Evolutionary conservation across 306 rosid species (phyloP), one percentile per base, ranked within the genome.

Genomic region (Quercus robur): DNA sequence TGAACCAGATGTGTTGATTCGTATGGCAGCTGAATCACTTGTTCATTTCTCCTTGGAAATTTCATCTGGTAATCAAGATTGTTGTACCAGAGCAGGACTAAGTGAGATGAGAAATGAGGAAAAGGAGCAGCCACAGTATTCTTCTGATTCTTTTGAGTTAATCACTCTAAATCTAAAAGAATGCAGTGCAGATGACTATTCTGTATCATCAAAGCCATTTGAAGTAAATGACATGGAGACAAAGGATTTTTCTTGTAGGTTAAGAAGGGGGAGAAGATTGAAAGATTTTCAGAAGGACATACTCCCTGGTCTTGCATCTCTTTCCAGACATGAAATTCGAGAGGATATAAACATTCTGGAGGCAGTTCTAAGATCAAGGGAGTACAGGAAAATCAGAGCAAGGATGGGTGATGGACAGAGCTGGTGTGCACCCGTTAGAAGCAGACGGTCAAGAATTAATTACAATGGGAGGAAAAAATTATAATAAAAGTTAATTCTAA

Each of bases 231-330:
- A 62, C 19, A 52, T 2, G 6, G 88, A 79, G 55, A 81, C 41
- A 3, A 75, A 46, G 59, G 86, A 88, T 72, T 83, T 67, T 6
- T 77, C 88, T 56, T 30, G 79, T 44, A 90, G 82, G 51, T 54
- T 90, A 21, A 84, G 89, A 78, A 76, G 87, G 75, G 92, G 92
- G 57, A 83, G 94, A 78, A 88, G 94, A 86, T 25, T 83, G 84
- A 90, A 88, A 81, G 88, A 88, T 76, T 88, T 88, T 74, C 92
- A 83, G 77, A 88, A 76, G 74, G 94, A 90, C 56, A 85, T 90
- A 81, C 94, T 86, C 77, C 94, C 94, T 3, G 87, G 88, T 35
- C 70, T 90, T 57, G 87, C 90, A 62, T 84, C 90, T 23, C 94
- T 90, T 56, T 82, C 94, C 30, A 72, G 90, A 68, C 87, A 86